Percentiles rank a stretch among this genome's conserved stretches.
Evolutionary conservation across 352 stramenopile species (phyloP).

Genomic region (Pythium plurisporium): DNA sequence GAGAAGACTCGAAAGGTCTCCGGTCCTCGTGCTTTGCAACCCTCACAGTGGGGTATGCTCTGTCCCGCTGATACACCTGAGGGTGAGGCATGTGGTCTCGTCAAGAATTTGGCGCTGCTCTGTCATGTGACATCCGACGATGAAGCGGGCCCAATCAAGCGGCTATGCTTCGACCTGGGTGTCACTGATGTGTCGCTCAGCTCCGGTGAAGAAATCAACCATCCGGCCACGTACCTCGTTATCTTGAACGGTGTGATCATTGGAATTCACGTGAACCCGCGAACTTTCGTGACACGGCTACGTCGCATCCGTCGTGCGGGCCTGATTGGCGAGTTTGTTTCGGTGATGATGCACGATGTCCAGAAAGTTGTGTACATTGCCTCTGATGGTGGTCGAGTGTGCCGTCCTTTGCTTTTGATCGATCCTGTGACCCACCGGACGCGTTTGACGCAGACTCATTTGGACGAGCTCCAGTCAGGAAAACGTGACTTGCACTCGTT

Average conservation of each 20-base stretch:
- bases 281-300: too few relatives aligned
- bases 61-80: constrained; percentile 96
- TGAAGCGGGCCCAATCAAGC: too few relatives aligned
- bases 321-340: constrained; percentile 94
- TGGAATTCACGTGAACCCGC: too few relatives aligned
- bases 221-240: too few relatives aligned
- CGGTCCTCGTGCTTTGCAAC: constrained; percentile 99
- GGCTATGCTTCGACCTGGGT: constrained; percentile 88
- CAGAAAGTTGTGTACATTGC: constrained; percentile 98
- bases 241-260: too few relatives aligned
- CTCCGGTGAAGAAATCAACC: too few relatives aligned
- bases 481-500: constrained; percentile 88
- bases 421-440: constrained; percentile 89
- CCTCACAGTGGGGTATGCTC: constrained; percentile 99
- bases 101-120: constrained; percentile 98
- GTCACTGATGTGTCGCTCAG: too few relatives aligned
- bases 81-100: constrained; percentile 92
- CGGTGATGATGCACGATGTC: constrained; percentile 97
- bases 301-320: too few relatives aligned
- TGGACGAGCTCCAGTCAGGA: constrained; percentile 90
- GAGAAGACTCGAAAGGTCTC: constrained; percentile 99
- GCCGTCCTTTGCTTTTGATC: constrained; percentile 98
- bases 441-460: constrained; percentile 92
- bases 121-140: too few relatives aligned
- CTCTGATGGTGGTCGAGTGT: constrained; percentile 98